A percentile compares a stretch with the other conserved stretches of the same genome.
Conservation (phyloP, 2,329 filamentous ascomycete species). For the Basipetospora sp. region DNA sequence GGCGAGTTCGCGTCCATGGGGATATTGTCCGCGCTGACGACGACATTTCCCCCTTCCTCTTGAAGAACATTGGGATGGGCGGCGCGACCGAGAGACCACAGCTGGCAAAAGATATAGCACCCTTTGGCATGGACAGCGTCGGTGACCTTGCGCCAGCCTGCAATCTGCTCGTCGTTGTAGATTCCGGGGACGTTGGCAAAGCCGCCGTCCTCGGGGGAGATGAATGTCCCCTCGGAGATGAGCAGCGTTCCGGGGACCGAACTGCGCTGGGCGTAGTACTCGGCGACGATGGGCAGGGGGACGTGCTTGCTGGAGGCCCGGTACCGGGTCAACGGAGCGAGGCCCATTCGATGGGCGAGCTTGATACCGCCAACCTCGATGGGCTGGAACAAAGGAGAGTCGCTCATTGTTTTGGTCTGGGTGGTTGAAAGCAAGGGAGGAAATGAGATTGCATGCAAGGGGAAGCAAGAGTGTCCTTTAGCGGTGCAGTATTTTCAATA, state of each 20-base stretch:
- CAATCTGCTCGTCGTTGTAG: constrained; percentile 39
- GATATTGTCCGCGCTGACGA: constrained; percentile 16
- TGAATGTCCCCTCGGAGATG: constrained; percentile 31
- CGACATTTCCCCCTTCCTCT: constrained; percentile 15
- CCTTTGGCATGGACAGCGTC: constrained; percentile 49
- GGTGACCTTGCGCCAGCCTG: constrained; percentile 44
- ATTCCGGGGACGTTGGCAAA: constrained; percentile 39
- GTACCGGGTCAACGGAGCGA: constrained; percentile 44
- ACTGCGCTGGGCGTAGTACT: constrained; percentile 32
- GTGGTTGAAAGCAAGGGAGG: no score
- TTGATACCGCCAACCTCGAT: constrained; percentile 24
- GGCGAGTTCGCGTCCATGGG: constrained; percentile 29
- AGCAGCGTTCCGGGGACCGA: constrained; percentile 26
- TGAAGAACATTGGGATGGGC: constrained; percentile 19
- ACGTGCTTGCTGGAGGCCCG: constrained; percentile 26
- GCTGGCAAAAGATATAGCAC: constrained; percentile 46
- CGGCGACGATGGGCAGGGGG: constrained; percentile 16
- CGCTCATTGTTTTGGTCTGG: no score
- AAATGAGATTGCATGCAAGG: no score
- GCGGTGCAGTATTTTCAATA: no score
- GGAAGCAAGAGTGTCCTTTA: no score
- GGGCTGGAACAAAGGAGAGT: constrained; percentile 33
- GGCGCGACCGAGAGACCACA: constrained; percentile 49
- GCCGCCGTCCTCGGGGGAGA: constrained; percentile 20
- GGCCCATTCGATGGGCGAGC: constrained; percentile 31